A percentile compares a stretch with the other conserved stretches of the same genome.
Evolutionary conservation across 2,329 filamentous ascomycete genomes (phyloP).

Genomic region (Penicillium sp.): DNA sequence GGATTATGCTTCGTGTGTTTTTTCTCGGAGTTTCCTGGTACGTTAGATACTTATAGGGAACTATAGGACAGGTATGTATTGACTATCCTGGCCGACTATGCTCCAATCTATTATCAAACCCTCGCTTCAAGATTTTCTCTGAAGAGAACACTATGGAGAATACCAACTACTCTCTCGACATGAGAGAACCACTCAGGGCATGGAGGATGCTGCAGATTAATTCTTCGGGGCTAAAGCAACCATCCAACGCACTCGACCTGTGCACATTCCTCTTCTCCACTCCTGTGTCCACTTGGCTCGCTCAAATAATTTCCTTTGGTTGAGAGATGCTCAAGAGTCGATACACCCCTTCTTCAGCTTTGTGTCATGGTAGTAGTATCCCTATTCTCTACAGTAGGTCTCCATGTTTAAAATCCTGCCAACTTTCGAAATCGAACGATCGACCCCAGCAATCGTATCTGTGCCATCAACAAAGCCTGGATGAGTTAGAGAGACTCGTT

Average conservation of each 20-base stretch:
- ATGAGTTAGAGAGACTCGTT: too few species aligned
- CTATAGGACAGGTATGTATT: neutral
- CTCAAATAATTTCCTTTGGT: neutral
- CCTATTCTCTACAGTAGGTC: too few species aligned
- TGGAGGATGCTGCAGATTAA: neutral
- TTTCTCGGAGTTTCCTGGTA: neutral
- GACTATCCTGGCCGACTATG: neutral
- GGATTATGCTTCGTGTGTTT: neutral
- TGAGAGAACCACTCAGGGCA: neutral
- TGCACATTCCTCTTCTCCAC: slow-evolving; percentile 7
- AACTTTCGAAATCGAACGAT: too few species aligned
- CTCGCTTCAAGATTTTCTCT: neutral
- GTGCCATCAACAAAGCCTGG: too few species aligned
- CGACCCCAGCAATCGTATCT: too few species aligned
- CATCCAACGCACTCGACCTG: neutral
- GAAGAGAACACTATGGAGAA: neutral
- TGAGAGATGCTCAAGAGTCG: too few species aligned
- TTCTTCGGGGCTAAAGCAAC: neutral
- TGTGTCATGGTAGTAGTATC: too few species aligned
- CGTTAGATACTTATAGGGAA: neutral
- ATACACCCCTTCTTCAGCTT: too few species aligned
- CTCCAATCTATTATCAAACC: neutral
- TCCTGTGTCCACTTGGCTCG: neutral
- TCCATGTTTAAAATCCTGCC: too few species aligned
- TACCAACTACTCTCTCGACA: neutral